phyloP scores from a whole-genome alignment of 345 rosid genomes.

The Aethionema arabicum region DNA sequence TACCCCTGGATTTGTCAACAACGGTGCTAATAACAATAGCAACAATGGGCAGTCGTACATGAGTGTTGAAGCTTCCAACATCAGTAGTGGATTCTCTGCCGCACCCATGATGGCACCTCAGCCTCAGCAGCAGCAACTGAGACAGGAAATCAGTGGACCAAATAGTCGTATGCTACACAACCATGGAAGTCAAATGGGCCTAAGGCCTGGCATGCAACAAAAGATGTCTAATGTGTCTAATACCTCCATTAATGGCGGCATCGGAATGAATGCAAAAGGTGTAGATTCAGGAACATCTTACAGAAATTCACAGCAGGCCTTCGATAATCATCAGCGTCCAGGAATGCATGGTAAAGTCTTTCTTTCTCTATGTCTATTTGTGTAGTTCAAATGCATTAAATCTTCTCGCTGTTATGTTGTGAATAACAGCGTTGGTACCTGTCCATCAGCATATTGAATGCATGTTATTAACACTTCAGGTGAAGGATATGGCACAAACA shows the following conservation, averaged over 20 bases:
- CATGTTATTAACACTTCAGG: constrained; percentile 47
- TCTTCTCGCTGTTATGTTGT: constrained; percentile 3
- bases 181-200: constrained; percentile 75
- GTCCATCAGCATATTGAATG: constrained; percentile 4
- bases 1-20: constrained; percentile 82
- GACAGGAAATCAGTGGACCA: constrained; percentile 63
- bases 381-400: constrained; percentile 17
- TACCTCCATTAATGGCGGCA: constrained; percentile 61
- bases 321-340: constrained; percentile 68
- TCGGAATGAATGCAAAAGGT: constrained; percentile 65
- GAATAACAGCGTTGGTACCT: background rate
- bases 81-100: constrained; percentile 62
- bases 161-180: constrained; percentile 72
- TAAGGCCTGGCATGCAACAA: constrained; percentile 77
- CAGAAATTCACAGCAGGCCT: constrained; percentile 64
- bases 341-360: constrained; percentile 57
- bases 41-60: constrained; percentile 53
- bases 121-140: constrained; percentile 59
- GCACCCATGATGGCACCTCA: constrained; percentile 61
- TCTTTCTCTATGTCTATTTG: constrained; percentile 13
- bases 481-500: constrained; percentile 68
- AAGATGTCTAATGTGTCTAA: constrained; percentile 70
- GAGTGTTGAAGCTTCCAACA: constrained; percentile 65
- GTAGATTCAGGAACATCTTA: constrained; percentile 47
- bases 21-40: constrained; percentile 41